Base-by-base conservation (phyloP, 192 early-diverging fungal genomes). In the Coemansia guatemalensis region DNA sequence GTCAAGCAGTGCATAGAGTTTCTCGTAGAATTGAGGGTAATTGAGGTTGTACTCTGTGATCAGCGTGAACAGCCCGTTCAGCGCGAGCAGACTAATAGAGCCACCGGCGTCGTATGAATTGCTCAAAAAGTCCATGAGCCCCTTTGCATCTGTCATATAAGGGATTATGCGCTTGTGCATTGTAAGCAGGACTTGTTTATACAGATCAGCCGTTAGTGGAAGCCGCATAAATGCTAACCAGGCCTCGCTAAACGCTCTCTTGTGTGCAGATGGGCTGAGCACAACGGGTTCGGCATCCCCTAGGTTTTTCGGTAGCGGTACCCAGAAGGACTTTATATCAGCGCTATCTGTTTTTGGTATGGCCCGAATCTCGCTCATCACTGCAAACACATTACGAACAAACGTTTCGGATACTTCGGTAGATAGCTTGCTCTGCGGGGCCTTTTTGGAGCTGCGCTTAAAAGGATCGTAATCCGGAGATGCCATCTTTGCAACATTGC, bases 21-120 rank as follows among this genome's bases (percentile, higher is more conserved):
- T 96, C 44, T 84, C 82, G 75, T 95, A 99, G 66, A 99, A 99
- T 68, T 95, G 90, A n/a, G 95, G 95, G 67, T 99, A 99, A 82
- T 97, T 94, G 29, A 99, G 78, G 64, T 95, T 96, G 77, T 99
- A 88, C 64, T 98, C 89, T n/a, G 85, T 79, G 51, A 99, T 96
- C 64, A 99, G 82, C 18, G 96, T 94, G 56, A 98, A 99, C 20
- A 99, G 75, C 26, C 95, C 94, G 71, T 98, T 97, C 44, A 99
- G 82, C 5, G 97, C 95, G 56, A 99, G 78, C 44, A 99, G 62
- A 74, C 93, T 94, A 67, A 94, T 73, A 8, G 88, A 87, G 5
- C 95, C 95, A 64, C 96, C 94, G 30, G 83, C 77, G 60, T 95
- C 89, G 68, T 98, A 97, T 17, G 93, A 83, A 35, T 88, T 90